A percentile compares a stretch with the other conserved stretches of the same genome.
Evolutionary conservation across 768 basidiomycete genomes (phyloP).

Genomic region (Nidularia pulvinata): DNA sequence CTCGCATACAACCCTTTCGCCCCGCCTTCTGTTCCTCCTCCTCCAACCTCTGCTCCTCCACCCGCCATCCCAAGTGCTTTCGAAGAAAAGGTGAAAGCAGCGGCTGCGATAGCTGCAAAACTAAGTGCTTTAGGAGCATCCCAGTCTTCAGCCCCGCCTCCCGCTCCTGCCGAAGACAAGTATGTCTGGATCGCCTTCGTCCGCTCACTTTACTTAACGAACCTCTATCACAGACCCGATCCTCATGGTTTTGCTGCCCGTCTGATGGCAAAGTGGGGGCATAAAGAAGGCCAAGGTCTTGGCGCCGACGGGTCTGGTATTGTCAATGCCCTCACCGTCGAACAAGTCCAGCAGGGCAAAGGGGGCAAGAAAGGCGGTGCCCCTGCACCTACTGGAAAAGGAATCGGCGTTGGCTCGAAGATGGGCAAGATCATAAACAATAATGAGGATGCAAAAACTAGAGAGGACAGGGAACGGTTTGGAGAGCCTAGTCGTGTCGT

Average conservation of each 20-base stretch:
- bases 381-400: conserved; percentile 26
- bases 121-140: conserved; percentile 54
- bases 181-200: conserved; percentile 7
- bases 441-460: conserved; percentile 79
- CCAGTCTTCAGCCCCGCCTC: conserved; percentile 22
- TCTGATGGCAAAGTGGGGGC: conserved; percentile 96
- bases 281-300: conserved; percentile 91
- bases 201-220: neutral
- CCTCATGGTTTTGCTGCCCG: conserved; percentile 80
- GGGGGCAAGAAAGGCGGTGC: conserved; percentile 7
- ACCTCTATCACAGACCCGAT: conserved; percentile 37
- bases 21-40: conserved; percentile 59
- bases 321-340: conserved; percentile 84
- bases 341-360: conserved; percentile 54
- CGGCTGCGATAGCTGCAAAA: conserved; percentile 81
- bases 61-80: conserved; percentile 36
- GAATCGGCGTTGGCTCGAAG: conserved; percentile 50
- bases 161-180: conserved; percentile 29
- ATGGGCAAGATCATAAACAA: conserved; percentile 92
- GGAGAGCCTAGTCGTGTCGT: conserved; percentile 92
- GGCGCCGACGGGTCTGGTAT: conserved; percentile 86
- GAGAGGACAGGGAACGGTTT: conserved; percentile 78
- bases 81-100: conserved; percentile 73
- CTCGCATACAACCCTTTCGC: conserved; percentile 74
- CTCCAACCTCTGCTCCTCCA: conserved; percentile 41